These are phyloP conservation scores for Neurospora discreta DNA, from an alignment of 495 filamentous ascomycete genomes.

Conservation along the genomic window DNA sequence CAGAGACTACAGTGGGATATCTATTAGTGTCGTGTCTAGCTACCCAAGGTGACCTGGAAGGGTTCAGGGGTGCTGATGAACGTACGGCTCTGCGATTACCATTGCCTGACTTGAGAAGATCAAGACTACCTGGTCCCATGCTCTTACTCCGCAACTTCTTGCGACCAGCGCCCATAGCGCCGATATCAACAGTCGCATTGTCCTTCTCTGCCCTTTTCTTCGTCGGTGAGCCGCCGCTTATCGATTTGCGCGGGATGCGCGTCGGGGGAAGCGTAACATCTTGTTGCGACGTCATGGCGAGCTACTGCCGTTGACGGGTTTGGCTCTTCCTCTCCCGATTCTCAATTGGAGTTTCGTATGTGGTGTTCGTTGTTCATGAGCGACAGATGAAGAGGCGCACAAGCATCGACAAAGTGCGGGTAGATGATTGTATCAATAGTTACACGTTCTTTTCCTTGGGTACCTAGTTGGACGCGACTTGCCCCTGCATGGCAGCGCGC, in stretches of 20 bases:
- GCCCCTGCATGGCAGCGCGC: background rate
- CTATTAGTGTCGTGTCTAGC: background rate
- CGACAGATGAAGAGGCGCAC: background rate
- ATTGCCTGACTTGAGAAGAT: conserved; percentile 62
- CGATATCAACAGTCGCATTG: conserved; percentile 56
- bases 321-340: background rate
- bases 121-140: conserved; percentile 81
- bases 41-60: background rate
- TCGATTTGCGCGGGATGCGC: conserved; percentile 65
- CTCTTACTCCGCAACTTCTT: conserved; percentile 91
- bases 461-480: background rate
- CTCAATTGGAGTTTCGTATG: background rate
- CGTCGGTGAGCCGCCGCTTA: conserved; percentile 54
- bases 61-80: background rate
- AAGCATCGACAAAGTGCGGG: background rate
- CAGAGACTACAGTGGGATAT: conserved; percentile 30
- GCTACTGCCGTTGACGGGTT: conserved; percentile 1
- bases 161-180: conserved; percentile 30
- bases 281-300: conserved; percentile 31
- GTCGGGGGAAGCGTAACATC: conserved; percentile 40
- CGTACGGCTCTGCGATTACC: conserved; percentile 75
- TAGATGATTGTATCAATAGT: background rate
- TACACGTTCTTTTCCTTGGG: background rate
- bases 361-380: background rate
- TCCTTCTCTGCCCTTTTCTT: conserved; percentile 49